Base-by-base conservation (phyloP, 495 filamentous ascomycete genomes). In the Hypoxylon perforatum region DNA sequence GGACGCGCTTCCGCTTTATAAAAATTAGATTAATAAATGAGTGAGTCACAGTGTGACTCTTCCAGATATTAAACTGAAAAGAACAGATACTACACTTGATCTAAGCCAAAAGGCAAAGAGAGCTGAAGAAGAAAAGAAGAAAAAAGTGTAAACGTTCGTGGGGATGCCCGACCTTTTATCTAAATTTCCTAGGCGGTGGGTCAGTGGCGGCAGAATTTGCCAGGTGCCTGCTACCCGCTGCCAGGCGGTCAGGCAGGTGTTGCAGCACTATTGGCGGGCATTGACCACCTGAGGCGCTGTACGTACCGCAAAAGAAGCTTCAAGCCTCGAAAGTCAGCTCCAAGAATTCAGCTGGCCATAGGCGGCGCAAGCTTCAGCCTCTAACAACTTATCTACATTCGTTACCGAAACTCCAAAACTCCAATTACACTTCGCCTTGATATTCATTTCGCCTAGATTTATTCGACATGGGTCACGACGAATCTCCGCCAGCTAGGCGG, bases 51-150 rank as follows among this genome's bases (percentile, higher is more conserved):
- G 39, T 57, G 42, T 48, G 41, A 57, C 41, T 57, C 54, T 47
- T 46, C 23, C 30, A 46, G 41, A 57, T 25, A 57, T 45, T 57
- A 47, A 36, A 57, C 41, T 57, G 41, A 46, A 46, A 46, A 57
- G 54, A 35, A 57, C 28, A 47, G 41, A 56, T 47, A 95, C 92
- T 94, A 95, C 91, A 95, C 92, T 94, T 94, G 92, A 95, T 94
- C 92, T 95, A 90, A 91, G 88, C 88, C 88, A 90, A 88, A 87
- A 87, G 87, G 87, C 85, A 82, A 81, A 80, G 77, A 78, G 77
- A 81, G 78, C 76, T 50, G 44, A 58, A 39, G 56, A 49, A 42
- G 39, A 42, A 42, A 42, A n/a, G 39, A 42, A 17, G 2, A 17
- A n/a, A 42, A 42, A 39, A 39, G 3, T 39, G 25, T 28, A 3